Evolutionary conservation across 2,329 filamentous ascomycete genomes (phyloP).

Genomic region (Pseudocercospora cruenta): DNA sequence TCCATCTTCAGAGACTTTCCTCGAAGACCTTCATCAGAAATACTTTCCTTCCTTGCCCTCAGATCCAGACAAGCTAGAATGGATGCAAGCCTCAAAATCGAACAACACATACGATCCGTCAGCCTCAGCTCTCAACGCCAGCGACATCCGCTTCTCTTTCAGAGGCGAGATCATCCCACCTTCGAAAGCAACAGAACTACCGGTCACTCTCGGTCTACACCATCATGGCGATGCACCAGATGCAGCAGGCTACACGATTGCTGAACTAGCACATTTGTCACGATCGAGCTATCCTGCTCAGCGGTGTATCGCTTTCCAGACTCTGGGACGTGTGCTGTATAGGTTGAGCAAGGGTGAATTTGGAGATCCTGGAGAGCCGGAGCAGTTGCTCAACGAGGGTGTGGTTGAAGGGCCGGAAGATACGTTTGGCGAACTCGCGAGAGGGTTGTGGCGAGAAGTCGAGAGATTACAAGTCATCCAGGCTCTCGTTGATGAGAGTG

Average conservation of each 20-base stretch:
- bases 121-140: slow-evolving; percentile 70
- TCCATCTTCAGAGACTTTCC: slow-evolving; percentile 79
- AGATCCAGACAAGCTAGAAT: slow-evolving; percentile 82
- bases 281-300: slow-evolving; percentile 83
- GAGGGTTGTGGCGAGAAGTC: slow-evolving; percentile 80
- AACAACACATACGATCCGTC: slow-evolving; percentile 78
- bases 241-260: slow-evolving; percentile 90
- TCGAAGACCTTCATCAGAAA: slow-evolving; percentile 81
- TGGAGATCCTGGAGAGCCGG: slow-evolving; percentile 54
- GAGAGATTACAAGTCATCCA: slow-evolving; percentile 77
- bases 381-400: slow-evolving; percentile 18
- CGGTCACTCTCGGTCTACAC: slow-evolving; percentile 79
- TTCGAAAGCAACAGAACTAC: slow-evolving; percentile 71
- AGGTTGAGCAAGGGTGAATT: slow-evolving; percentile 76
- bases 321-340: slow-evolving; percentile 82
- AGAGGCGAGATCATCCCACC: slow-evolving; percentile 79
- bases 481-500: slow-evolving; percentile 75
- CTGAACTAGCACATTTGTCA: slow-evolving; percentile 79
- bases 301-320: slow-evolving; percentile 88
- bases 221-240: slow-evolving; percentile 93
- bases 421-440: slow-evolving; percentile 55
- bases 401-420: slow-evolving; percentile 50
- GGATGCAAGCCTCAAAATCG: slow-evolving; percentile 73
- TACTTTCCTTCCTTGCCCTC: slow-evolving; percentile 90
- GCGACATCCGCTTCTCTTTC: slow-evolving; percentile 87